Evolutionary conservation across 495 filamentous ascomycete genomes (phyloP), one percentile per base, ranked within the genome.

Genomic region (Penicillium canariense): DNA sequence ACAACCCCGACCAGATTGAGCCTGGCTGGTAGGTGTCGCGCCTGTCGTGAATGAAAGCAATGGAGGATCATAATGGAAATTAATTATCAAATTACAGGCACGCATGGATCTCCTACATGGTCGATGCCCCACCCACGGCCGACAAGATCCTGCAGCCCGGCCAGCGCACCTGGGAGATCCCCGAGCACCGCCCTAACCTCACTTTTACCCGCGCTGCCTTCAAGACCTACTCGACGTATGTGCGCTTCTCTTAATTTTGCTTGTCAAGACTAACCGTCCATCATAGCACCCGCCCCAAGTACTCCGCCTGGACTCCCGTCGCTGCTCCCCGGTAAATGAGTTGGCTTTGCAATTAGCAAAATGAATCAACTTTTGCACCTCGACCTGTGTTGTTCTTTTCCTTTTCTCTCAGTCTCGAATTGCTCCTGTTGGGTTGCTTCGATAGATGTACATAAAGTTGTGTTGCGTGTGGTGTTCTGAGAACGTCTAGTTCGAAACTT

Each of bases 211-310:
- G 89, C 48, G 90, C 79, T 49, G 91, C 91, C 10, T 99, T 83
- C 77, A 93, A 88, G 78, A 82, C 95, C 14, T 99, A 97, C 69
- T 95, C 81, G 72, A 98, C 94, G 93, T 96, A 68, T 65, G 89
- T 84, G 27, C 32, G 6, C 23, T 27, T 27, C 15, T 12, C 10
- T 18, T 17, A 31, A 9, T 14, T 14, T 2, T 3, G 5, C n/a
- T 2, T 15, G 39, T 31, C 39, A 15, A 17, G 25, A 26, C 56
- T 58, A 49, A 63, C 48, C 6, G 5, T 5, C 14, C 17, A 8
- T 17, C 42, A 35, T 32, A 78, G 75, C 42, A 67, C 65, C 55
- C 65, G 65, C 45, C 71, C 75, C 42, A 78, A 77, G 69, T 67
- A 64, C 56, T 61, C 62, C 48, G 75, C 75, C 54, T 78, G 75